Base-by-base conservation (phyloP, 2,329 filamentous ascomycete genomes). In the Lachnellula occidentalis region DNA sequence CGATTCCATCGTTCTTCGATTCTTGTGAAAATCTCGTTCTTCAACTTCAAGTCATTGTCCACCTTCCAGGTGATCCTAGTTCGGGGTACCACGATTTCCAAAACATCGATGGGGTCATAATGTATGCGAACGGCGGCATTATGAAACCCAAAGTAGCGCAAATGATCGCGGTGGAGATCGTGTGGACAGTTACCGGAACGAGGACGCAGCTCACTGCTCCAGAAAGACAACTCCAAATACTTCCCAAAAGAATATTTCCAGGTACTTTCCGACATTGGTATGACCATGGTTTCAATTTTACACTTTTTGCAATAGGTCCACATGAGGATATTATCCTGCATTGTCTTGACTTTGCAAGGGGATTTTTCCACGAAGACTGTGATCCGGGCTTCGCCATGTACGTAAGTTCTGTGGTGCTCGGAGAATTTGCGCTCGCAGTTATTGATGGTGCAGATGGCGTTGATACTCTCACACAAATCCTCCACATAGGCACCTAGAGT, bases 221-320 rank as follows among this genome's bases (percentile, higher is more conserved):
- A 99, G 70, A 97, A 97, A 2, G 92, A 91, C 17, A 99, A 77
- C 71, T 99, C 94, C n/a, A 99, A 78, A 66, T 97, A 99, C 71
- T 99, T 99, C 11, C 90, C 94, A 66, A 99, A 95, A 0, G 94
- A 99, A 70, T 99, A 99, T 69, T 95, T 96, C 88, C 91, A 99
- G 0, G 92, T 95, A 64, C 85, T 91, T 54, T 91, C 85, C 1
- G 92, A 96, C 90, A 99, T 96, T 34, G 87, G 85, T 61, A 89
- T 88, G 47, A 92, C 85, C 39, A 90, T 88, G 0, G 92, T 95
- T 68, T 97, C 92, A 61, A 90, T 90, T 50, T 89, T 86, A 70
- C 95, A 99, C 31, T 89, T 79, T 65, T 95, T 94, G 75, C 94
- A 99, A 64, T 87, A 90, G 61, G 90, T 97, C 95, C 95, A 99